phyloP scores from a whole-genome alignment of 2,329 filamentous ascomycete species.

The Neofusicoccum cordaticola region DNA sequence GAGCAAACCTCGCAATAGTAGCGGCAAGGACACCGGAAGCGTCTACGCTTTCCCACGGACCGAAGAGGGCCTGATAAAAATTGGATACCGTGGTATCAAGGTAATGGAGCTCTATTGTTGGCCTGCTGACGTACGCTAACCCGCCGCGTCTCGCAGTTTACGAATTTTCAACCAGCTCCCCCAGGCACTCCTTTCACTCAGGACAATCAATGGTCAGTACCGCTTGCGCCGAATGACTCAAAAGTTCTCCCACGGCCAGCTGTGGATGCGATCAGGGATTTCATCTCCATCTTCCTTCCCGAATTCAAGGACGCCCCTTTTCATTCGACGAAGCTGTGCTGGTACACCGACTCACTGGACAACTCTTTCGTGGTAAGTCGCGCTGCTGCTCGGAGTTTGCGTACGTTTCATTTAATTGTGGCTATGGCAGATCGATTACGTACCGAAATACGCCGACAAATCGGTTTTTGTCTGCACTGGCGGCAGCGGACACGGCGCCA shows the following conservation, averaged over 20 bases:
- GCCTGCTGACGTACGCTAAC: neutral
- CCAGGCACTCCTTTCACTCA: neutral
- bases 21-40: neutral
- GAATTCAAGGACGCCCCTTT: neutral
- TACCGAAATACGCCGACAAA: neutral
- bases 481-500: neutral
- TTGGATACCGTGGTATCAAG: neutral
- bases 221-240: neutral
- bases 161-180: neutral
- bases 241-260: neutral
- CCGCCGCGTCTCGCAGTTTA: neutral
- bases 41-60: neutral
- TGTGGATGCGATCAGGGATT: neutral
- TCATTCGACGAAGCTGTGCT: neutral
- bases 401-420: neutral
- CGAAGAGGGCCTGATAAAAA: neutral
- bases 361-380: neutral
- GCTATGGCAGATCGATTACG: neutral
- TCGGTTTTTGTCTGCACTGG: neutral
- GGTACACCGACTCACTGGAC: neutral
- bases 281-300: neutral
- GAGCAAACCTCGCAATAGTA: neutral
- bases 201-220: neutral
- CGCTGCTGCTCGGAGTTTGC: neutral
- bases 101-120: neutral